Conservation (phyloP, 169 alveolate genomes). For the Plasmodium gonderi region DNA sequence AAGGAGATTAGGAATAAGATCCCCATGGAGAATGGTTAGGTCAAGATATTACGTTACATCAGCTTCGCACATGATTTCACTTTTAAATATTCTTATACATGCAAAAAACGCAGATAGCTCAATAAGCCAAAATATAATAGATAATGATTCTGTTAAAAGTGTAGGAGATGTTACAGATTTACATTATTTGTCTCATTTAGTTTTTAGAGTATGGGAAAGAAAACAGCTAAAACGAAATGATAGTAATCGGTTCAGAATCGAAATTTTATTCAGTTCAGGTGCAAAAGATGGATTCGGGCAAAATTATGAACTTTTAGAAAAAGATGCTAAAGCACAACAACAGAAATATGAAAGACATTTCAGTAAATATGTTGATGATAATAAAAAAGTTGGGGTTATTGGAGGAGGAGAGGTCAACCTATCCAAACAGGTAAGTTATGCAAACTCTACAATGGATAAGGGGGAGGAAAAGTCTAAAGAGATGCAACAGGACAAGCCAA, state of each 20-base stretch:
- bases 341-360: conserved; percentile 82
- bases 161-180: conserved; percentile 81
- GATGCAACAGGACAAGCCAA: neutral
- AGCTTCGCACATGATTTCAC: conserved; percentile 88
- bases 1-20: conserved; percentile 85
- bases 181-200: conserved; percentile 88
- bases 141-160: conserved; percentile 76
- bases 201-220: conserved; percentile 88
- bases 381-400: neutral
- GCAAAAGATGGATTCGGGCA: conserved; percentile 88
- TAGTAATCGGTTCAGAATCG: conserved; percentile 78
- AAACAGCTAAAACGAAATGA: conserved; percentile 69
- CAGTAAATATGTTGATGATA: conserved; percentile 75
- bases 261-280: conserved; percentile 88
- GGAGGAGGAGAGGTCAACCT: neutral
- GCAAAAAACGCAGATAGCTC: conserved; percentile 78
- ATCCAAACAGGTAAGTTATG: neutral
- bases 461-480: neutral
- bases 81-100: conserved; percentile 83
- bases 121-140: conserved; percentile 75
- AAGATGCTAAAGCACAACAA: conserved; percentile 82
- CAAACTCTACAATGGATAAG: neutral
- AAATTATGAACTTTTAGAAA: conserved; percentile 79
- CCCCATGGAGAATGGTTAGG: conserved; percentile 91
- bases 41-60: conserved; percentile 92